phyloP scores from a whole-genome alignment of 768 basidiomycete species.

The Hirschioporus abietinus region DNA sequence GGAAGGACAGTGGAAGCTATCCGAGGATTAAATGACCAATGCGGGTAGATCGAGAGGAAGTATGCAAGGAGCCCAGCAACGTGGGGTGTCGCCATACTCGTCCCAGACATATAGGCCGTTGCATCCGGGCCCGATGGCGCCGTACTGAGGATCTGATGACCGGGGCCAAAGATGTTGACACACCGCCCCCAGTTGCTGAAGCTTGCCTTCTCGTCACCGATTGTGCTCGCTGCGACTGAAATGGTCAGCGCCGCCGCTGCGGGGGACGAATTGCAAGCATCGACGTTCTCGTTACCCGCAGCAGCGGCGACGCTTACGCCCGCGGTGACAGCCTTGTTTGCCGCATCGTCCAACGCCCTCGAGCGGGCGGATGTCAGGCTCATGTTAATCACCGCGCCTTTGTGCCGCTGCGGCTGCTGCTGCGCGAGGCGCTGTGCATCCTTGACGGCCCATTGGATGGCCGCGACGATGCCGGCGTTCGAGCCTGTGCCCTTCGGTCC shows the following conservation, averaged over 20 bases:
- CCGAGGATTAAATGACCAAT: constrained; percentile 52
- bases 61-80: constrained; percentile 87
- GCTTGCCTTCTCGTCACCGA: constrained; percentile 76
- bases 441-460: constrained; percentile 75
- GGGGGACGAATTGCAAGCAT: constrained; percentile 91
- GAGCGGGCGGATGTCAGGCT: constrained; percentile 95
- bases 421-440: constrained; percentile 47
- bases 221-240: constrained; percentile 89
- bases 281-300: constrained; percentile 82
- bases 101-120: constrained; percentile 78
- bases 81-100: constrained; percentile 95
- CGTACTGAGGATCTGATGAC: not conserved
- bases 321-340: constrained; percentile 73
- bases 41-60: constrained; percentile 83
- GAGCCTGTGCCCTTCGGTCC: constrained; percentile 81
- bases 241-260: constrained; percentile 85
- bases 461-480: constrained; percentile 90
- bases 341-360: constrained; percentile 72
- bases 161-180: constrained; percentile 91
- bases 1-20: constrained; percentile 31
- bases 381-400: constrained; percentile 97
- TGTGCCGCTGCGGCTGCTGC: constrained; percentile 63
- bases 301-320: constrained; percentile 98
- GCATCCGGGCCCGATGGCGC: constrained; percentile 24
- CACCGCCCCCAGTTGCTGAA: constrained; percentile 91